phyloP scores from a whole-genome alignment of 2,329 filamentous ascomycete species.

The Colletotrichum agaves region DNA sequence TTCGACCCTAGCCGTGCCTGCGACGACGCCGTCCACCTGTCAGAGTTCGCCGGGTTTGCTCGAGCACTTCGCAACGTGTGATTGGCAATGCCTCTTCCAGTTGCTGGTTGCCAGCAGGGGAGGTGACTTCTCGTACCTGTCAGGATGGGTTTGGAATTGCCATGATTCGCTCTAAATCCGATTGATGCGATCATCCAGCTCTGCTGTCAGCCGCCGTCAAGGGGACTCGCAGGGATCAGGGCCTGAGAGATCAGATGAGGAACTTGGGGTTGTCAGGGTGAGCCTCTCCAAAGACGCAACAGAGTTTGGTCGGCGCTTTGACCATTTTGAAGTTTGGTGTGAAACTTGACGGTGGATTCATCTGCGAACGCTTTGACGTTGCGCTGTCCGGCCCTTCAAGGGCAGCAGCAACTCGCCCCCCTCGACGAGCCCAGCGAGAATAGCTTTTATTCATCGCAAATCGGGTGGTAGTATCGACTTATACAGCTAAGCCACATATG shows the following conservation, averaged over 20 bases:
- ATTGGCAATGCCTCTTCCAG: conserved; percentile 17
- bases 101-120: conserved; percentile 24
- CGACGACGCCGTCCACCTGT: conserved; percentile 15
- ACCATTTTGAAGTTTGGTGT: conserved; percentile 31
- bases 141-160: conserved; percentile 18
- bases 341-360: conserved; percentile 35
- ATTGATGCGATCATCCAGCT: conserved; percentile 35
- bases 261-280: conserved; percentile 28
- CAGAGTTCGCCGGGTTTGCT: conserved; percentile 10
- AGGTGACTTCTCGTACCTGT: conserved; percentile 16
- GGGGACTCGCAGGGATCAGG: conserved; percentile 16
- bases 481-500: background rate
- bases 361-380: conserved; percentile 33
- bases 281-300: background rate
- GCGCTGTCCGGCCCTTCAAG: conserved; percentile 7
- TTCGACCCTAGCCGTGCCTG: conserved; percentile 8
- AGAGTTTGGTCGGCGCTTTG: conserved; percentile 29
- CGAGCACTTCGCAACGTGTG: background rate
- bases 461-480: background rate
- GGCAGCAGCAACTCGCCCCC: background rate
- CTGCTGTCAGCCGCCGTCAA: conserved; percentile 29
- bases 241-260: conserved; percentile 31
- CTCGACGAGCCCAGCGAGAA: conserved; percentile 10
- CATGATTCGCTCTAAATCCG: conserved; percentile 29
- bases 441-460: background rate